Conservation (phyloP, 2,329 filamentous ascomycete species). For the Bipolaris cookei region DNA sequence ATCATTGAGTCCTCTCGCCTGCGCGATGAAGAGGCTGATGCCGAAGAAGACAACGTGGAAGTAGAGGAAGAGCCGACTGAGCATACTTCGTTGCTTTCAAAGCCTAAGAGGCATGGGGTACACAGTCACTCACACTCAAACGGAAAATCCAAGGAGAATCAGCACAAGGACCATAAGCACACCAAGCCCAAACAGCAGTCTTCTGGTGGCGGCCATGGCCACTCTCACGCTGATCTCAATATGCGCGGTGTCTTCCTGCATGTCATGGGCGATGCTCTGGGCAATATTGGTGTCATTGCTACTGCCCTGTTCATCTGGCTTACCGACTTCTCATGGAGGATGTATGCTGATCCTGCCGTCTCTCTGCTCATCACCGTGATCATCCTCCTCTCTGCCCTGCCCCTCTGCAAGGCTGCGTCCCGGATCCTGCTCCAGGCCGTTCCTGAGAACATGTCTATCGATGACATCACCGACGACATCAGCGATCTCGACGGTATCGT, state of each 20-base stretch:
- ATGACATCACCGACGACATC: constrained; percentile 93
- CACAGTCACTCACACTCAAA: constrained; percentile 19
- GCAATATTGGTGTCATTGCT: constrained; percentile 83
- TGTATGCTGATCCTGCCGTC: constrained; percentile 89
- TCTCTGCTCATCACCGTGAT: constrained; percentile 91
- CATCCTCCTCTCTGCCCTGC: constrained; percentile 74
- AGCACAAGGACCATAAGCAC: constrained; percentile 79
- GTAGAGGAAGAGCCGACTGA: constrained; percentile 50
- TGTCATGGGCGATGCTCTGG: constrained; percentile 80
- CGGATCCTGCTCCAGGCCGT: constrained; percentile 94
- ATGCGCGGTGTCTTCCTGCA: constrained; percentile 80
- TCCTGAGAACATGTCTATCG: constrained; percentile 83
- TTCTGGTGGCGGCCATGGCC: constrained; percentile 68
- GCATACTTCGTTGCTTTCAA: constrained; percentile 46
- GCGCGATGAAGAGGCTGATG: constrained; percentile 60
- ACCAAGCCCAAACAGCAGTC: constrained; percentile 71
- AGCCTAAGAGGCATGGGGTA: constrained; percentile 34
- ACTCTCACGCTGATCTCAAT: constrained; percentile 87
- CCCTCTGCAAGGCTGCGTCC: constrained; percentile 78
- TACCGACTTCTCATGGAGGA: constrained; percentile 78
- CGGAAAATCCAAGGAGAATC: constrained; percentile 31
- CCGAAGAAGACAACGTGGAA: constrained; percentile 60
- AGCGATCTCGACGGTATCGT: constrained; percentile 81
- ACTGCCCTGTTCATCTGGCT: constrained; percentile 92
- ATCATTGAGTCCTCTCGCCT: constrained; percentile 84